phyloP scores from a whole-genome alignment of 139 green algal species.

The Asterochloris sp. region DNA sequence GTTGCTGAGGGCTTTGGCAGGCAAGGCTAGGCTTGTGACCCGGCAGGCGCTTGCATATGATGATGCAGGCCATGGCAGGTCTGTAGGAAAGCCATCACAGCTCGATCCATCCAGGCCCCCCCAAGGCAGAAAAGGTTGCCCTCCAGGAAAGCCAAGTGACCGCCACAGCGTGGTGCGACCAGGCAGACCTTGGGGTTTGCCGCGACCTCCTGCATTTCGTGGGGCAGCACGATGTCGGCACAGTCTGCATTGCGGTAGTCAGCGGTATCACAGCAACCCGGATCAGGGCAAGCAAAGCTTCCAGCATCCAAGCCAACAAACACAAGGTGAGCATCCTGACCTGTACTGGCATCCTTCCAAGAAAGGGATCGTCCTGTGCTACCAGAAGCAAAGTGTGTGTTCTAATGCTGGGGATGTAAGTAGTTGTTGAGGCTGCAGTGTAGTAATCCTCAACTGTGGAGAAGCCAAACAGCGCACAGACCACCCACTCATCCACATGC shows the following conservation, averaged over 20 bases:
- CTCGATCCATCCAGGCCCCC: conserved; percentile 35
- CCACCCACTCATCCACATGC: conserved; percentile 21
- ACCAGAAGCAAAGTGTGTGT: conserved; percentile 57
- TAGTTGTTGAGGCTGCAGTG: conserved; percentile 29
- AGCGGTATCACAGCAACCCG: background rate
- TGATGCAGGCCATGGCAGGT: conserved; percentile 4
- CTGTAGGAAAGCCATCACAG: conserved; percentile 27
- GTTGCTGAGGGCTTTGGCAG: too few relatives aligned
- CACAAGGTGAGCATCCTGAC: background rate
- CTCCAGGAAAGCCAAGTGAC: conserved; percentile 41
- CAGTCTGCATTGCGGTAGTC: background rate
- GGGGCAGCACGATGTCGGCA: background rate
- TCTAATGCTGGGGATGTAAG: conserved; percentile 46
- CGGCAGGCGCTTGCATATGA: too few relatives aligned
- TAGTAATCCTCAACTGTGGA: conserved; percentile 50
- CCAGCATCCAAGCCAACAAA: background rate
- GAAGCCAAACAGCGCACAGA: conserved; percentile 22
- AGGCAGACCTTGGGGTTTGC: conserved; percentile 28
- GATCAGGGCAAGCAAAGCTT: background rate
- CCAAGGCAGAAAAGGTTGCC: conserved; percentile 37
- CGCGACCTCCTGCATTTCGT: conserved; percentile 16
- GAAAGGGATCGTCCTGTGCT: conserved; percentile 59
- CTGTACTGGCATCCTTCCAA: conserved; percentile 27
- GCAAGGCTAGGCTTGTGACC: too few relatives aligned
- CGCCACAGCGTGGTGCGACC: conserved; percentile 26